A percentile compares a stretch with the other conserved stretches of the same genome.
These are phyloP conservation scores for Phylloporus sp. DNA, from an alignment of 768 basidiomycete species.

Conservation along the genomic window DNA sequence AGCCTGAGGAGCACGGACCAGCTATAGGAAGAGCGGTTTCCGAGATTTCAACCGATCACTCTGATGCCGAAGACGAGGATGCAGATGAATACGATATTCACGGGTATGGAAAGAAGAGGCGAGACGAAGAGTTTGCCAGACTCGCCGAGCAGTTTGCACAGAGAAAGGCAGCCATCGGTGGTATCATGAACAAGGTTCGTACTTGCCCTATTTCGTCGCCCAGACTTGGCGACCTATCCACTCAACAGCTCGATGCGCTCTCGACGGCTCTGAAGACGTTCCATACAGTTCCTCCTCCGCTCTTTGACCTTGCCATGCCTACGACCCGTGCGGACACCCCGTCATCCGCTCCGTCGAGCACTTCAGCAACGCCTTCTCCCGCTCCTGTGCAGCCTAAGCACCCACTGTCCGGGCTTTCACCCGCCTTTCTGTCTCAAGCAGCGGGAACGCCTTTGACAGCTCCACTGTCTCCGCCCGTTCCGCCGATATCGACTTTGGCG, in stretches of 20 bases:
- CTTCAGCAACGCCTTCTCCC: slow-evolving; percentile 17
- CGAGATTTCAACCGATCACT: slow-evolving; percentile 22
- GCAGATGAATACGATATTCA: slow-evolving; percentile 44
- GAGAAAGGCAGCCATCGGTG: slow-evolving; percentile 61
- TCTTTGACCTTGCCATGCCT: slow-evolving; percentile 30
- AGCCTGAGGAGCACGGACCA: slow-evolving; percentile 17
- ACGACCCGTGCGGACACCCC: slow-evolving; percentile 29
- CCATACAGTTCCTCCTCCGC: slow-evolving; percentile 40
- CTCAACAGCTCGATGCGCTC: slow-evolving; percentile 26
- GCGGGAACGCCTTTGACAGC: neutral
- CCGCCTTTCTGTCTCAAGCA: slow-evolving; percentile 9
- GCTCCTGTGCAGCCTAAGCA: slow-evolving; percentile 3
- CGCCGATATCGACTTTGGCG: slow-evolving; percentile 20
- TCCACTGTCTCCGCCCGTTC: slow-evolving; percentile 13
- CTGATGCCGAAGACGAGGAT: slow-evolving; percentile 34
- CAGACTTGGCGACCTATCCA: neutral
- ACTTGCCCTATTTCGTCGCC: neutral
- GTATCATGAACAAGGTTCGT: slow-evolving; percentile 68
- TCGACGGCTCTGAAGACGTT: slow-evolving; percentile 37
- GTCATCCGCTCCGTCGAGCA: slow-evolving; percentile 23
- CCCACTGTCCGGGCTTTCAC: slow-evolving; percentile 2
- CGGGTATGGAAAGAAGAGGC: slow-evolving; percentile 47
- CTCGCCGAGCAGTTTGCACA: slow-evolving; percentile 66
- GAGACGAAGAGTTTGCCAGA: slow-evolving; percentile 65
- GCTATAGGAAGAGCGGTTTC: slow-evolving; percentile 15